These are phyloP conservation scores for Aspergillus bridgeri DNA, from an alignment of 495 filamentous ascomycete genomes.

Conservation along the genomic window DNA sequence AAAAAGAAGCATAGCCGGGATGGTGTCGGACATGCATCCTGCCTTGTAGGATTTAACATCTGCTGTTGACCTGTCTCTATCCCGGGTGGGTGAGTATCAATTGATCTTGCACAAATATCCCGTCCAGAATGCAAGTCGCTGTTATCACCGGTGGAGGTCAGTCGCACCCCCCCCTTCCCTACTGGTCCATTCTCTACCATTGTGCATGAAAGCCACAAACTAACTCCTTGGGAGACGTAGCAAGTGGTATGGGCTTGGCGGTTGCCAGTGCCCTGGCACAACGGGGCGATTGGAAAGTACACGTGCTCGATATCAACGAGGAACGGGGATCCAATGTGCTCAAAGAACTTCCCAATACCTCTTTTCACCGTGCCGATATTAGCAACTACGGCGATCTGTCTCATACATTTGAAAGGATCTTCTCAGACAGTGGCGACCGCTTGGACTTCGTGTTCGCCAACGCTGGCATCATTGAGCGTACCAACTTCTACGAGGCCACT, in stretches of 20 bases:
- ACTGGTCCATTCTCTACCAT: no score
- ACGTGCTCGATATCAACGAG: constrained; percentile 17
- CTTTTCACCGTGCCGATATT: not conserved
- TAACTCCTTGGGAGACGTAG: not conserved
- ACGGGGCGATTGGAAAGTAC: constrained; percentile 15
- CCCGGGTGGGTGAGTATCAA: not conserved
- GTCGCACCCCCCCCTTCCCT: not conserved
- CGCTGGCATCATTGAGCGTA: constrained; percentile 15
- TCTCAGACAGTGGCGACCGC: not conserved
- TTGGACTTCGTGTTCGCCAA: constrained; percentile 29
- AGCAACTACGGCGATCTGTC: not conserved
- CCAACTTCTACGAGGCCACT: constrained; percentile 3
- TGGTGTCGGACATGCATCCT: not conserved
- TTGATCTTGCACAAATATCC: not conserved
- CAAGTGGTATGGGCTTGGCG: constrained; percentile 23
- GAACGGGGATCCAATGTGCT: constrained; percentile 13
- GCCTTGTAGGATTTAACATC: not conserved
- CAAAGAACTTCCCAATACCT: not conserved
- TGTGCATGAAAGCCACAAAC: not conserved
- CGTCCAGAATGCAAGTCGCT: not conserved
- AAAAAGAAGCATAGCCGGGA: not conserved
- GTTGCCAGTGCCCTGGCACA: constrained; percentile 16
- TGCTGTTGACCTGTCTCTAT: not conserved
- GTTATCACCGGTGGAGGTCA: not conserved
- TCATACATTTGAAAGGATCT: not conserved